These are phyloP conservation scores for Tagetes erecta DNA, from an alignment of 129 eudicot species.

Conservation along the genomic window DNA sequence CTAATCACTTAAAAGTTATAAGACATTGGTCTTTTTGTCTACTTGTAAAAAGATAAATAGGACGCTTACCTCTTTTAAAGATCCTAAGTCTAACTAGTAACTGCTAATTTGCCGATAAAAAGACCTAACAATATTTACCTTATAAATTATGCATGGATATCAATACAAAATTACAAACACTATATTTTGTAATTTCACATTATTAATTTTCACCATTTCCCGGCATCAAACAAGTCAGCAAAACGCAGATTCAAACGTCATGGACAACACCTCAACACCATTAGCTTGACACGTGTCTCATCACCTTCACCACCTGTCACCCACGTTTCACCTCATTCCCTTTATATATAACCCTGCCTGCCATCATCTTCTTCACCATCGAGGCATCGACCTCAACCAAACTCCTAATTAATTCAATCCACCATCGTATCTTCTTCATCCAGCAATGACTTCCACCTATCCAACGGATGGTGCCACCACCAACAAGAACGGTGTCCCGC, in stretches of 20 bases:
- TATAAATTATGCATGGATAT: too few species aligned
- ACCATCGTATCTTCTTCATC: neutral
- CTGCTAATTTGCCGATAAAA: too few species aligned
- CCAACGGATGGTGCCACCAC: constrained; percentile 29
- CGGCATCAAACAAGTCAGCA: neutral
- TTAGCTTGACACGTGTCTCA: constrained; percentile 31
- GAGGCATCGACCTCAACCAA: neutral
- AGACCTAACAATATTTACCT: too few species aligned
- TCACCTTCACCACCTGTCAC: constrained; percentile 34
- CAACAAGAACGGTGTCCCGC: constrained; percentile 37
- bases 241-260: constrained; percentile 11
- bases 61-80: too few species aligned
- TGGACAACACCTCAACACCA: constrained; percentile 4
- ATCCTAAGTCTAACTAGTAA: too few species aligned
- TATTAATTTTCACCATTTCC: neutral
- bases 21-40: too few species aligned
- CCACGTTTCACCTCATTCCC: constrained; percentile 21
- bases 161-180: neutral
- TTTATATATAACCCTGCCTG: neutral
- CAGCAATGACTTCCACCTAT: constrained; percentile 23
- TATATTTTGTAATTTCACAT: neutral
- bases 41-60: too few species aligned
- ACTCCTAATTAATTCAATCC: neutral
- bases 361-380: constrained; percentile 9
- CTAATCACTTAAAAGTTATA: too few species aligned